A percentile compares a stretch with the other conserved stretches of the same genome.
phyloP scores from a whole-genome alignment of 1,284 basidiomycete species.

The Fomes fomentarius region DNA sequence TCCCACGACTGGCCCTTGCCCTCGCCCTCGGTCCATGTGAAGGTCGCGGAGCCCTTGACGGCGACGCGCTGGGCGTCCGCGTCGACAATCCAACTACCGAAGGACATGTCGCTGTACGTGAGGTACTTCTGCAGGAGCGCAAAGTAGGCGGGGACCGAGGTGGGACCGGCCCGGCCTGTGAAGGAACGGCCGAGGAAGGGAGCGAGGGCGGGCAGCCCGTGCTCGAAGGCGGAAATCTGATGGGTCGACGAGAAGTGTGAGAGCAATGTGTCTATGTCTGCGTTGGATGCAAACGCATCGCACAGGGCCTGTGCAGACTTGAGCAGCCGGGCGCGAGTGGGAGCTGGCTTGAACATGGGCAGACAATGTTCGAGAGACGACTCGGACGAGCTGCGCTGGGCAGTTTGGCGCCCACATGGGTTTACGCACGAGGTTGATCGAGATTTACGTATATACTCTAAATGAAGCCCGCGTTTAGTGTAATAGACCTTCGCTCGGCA shows the following conservation, averaged over 20 bases:
- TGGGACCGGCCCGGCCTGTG: conserved; percentile 40
- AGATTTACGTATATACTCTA: conserved; percentile 25
- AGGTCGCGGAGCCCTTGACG: conserved; percentile 55
- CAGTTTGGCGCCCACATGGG: conserved; percentile 10
- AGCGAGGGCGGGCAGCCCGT: conserved; percentile 57
- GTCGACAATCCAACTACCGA: conserved; percentile 47
- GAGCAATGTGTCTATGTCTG: conserved; percentile 46
- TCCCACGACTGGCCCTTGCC: conserved; percentile 57
- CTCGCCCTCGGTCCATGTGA: conserved; percentile 51
- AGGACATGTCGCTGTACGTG: conserved; percentile 44
- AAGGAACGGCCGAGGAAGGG: conserved; percentile 62
- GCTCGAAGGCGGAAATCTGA: conserved; percentile 51
- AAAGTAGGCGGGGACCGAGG: conserved; percentile 51
- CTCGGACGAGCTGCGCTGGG: no score
- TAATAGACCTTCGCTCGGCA: no score
- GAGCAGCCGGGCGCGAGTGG: conserved; percentile 39
- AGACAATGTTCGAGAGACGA: neutral
- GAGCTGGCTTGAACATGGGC: neutral
- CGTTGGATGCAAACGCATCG: conserved; percentile 51
- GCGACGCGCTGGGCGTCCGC: conserved; percentile 50
- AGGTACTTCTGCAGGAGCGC: conserved; percentile 47
- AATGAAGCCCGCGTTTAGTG: conserved; percentile 19
- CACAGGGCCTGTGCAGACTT: conserved; percentile 53
- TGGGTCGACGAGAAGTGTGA: conserved; percentile 54
- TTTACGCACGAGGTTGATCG: conserved; percentile 13